Evolutionary conservation across 139 green algal species (phyloP), one percentile per base, ranked within the genome.

Genomic region (Ettlia oleoabundans): DNA sequence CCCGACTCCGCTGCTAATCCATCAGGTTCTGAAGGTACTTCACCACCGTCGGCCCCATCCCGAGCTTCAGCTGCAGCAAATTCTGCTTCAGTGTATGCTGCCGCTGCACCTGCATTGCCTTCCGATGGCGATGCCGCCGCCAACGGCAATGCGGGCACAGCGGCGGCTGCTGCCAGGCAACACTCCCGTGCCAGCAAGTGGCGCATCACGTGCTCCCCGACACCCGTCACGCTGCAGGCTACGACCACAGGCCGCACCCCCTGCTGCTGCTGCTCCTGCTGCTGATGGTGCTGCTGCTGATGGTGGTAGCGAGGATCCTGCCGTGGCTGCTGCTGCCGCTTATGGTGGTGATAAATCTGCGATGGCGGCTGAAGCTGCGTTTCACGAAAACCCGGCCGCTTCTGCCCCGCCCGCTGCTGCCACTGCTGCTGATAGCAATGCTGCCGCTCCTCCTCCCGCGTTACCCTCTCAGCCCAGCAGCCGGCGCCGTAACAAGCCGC

Each of bases 401-500:
- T 24, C 61, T 15, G 21, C 0, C 19, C 35, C 5, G 22, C 37
- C 74, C 15, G 42, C 35, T 55, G 52, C 42, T 32, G 53, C 82
- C 62, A 22, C 81, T 38, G n/a, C 13, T 41, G 3, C 62, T 63
- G 41, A 32, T 41, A 33, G 28, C 41, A 32, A 7, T 10, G n/a
- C 62, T 51, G 10, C 21, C 65, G 8, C 65, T 42, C 32, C 28
- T 51, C 15, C 30, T n/a, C 32, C 28, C 28, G 33, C 32, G 26
- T 72, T 42, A 55, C 42, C 26, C 6, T 51, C 73, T 47, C 93
- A 13, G 94, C 94, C 92, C 92, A 98, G 80, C 92, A 97, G 53
- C 94, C 94, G n/a, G 84, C 87, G 21, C 91, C 94, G 42, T 88
- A 90, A 41, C 93, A 51, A 4, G 93, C 95, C 28, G 94, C 94